Evolutionary conservation across 78 protist genomes (phyloP).

Genomic region (Cavenderia fasciculata): DNA sequence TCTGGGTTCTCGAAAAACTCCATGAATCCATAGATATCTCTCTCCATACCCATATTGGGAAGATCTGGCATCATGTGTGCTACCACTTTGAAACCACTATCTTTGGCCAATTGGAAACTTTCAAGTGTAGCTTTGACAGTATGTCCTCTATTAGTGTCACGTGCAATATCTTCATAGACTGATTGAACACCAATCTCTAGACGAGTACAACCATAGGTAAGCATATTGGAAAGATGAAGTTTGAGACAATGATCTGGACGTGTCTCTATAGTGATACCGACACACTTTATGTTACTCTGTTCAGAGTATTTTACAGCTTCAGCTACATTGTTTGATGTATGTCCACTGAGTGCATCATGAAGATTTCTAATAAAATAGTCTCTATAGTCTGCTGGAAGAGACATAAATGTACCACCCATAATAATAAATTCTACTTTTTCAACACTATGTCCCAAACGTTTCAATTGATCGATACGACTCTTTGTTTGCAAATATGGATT

Average conservation of each 20-base stretch:
- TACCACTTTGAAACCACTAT: conserved; percentile 97
- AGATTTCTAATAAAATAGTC: conserved; percentile 93
- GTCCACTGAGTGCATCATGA: conserved; percentile 98
- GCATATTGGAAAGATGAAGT: conserved; percentile 85
- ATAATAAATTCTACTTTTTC: conserved; percentile 96
- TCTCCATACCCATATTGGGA: conserved; percentile 91
- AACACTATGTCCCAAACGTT: conserved; percentile 93
- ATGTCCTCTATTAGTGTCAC: conserved; percentile 95
- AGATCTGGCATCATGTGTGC: conserved; percentile 99
- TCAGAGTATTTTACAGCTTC: conserved; percentile 89
- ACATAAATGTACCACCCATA: conserved; percentile 99
- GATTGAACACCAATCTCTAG: conserved; percentile 97
- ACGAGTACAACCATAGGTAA: conserved; percentile 94
- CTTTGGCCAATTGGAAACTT: conserved; percentile 88
- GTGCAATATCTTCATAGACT: conserved; percentile 93
- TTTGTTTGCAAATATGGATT: conserved; percentile 93
- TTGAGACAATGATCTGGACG: conserved; percentile 97
- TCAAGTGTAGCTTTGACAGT: conserved; percentile 86
- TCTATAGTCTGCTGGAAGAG: conserved; percentile 90
- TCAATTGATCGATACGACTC: conserved; percentile 92
- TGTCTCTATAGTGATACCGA: conserved; percentile 98
- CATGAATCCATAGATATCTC: conserved; percentile 87
- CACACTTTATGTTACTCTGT: conserved; percentile 87
- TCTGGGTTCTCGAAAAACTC: conserved; percentile 93
- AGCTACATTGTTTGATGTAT: conserved; percentile 85